Percentiles rank a stretch among this genome's conserved stretches.
These are phyloP conservation scores for Aspergillus bertholletiae DNA, from an alignment of 495 filamentous ascomycete species.

Conservation along the genomic window DNA sequence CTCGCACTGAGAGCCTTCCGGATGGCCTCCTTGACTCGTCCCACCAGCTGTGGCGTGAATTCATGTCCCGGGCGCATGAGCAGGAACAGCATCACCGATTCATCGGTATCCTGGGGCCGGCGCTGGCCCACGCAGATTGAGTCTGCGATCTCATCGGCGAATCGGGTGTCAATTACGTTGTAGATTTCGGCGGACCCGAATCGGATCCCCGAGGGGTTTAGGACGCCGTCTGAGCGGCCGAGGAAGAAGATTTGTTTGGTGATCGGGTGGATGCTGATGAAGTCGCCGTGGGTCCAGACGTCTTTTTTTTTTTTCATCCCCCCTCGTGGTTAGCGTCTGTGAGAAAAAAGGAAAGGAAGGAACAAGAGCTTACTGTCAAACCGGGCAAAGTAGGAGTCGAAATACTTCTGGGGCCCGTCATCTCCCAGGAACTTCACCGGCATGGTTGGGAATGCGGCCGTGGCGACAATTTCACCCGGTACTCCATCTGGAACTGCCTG, in stretches of 20 bases:
- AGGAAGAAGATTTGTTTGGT: slow-evolving; percentile 64
- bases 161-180: slow-evolving; percentile 61
- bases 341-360: neutral
- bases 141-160: slow-evolving; percentile 57
- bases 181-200: slow-evolving; percentile 81
- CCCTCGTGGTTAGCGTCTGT: neutral
- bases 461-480: slow-evolving; percentile 70
- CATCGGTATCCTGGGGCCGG: slow-evolving; percentile 63
- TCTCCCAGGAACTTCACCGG: slow-evolving; percentile 71
- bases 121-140: slow-evolving; percentile 75
- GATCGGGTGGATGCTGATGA: slow-evolving; percentile 63
- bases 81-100: slow-evolving; percentile 73
- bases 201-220: slow-evolving; percentile 74
- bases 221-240: slow-evolving; percentile 70
- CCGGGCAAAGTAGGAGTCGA: slow-evolving; percentile 66
- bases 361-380: slow-evolving; percentile 48
- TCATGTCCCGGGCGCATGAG: slow-evolving; percentile 59
- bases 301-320: no score
- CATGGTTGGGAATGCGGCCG: slow-evolving; percentile 67
- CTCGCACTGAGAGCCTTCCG: slow-evolving; percentile 59
- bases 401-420: slow-evolving; percentile 52
- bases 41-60: slow-evolving; percentile 54
- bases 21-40: slow-evolving; percentile 59
- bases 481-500: slow-evolving; percentile 52
- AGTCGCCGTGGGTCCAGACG: slow-evolving; percentile 81